Conservation (phyloP, 2,329 filamentous ascomycete species). For the Cercospora berteroae region DNA sequence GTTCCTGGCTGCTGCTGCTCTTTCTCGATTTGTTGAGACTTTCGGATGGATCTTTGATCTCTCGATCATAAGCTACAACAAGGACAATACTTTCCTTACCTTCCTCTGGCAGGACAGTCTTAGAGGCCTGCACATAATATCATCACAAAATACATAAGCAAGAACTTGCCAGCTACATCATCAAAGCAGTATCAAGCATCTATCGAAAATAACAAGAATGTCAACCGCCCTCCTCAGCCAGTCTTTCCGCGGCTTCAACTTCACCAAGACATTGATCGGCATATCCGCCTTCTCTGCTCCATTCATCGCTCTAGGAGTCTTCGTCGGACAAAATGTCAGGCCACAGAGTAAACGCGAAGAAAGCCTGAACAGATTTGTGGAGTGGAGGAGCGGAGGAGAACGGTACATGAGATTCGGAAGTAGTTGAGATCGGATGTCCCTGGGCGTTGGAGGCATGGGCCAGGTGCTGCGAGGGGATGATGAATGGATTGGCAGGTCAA, state of each 20-base stretch:
- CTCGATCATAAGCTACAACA: too few species aligned
- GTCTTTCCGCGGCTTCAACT: not conserved
- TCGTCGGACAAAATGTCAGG: not conserved
- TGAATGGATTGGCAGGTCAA: not conserved
- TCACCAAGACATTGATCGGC: conserved; percentile 1
- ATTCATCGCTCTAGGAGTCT: not conserved
- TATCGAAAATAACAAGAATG: not conserved
- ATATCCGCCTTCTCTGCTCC: not conserved
- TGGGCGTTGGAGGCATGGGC: not conserved
- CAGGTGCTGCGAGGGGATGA: not conserved
- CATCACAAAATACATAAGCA: not conserved
- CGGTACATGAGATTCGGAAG: not conserved
- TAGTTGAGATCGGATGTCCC: not conserved
- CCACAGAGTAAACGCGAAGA: not conserved
- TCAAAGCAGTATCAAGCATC: too few species aligned
- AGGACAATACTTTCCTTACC: too few species aligned
- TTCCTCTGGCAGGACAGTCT: too few species aligned
- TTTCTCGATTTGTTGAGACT: not conserved
- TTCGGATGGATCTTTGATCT: not conserved
- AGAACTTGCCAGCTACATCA: too few species aligned
- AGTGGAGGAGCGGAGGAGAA: not conserved
- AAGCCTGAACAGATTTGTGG: not conserved
- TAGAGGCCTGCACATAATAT: not conserved
- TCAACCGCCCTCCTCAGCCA: not conserved
- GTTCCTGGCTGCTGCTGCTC: not conserved